Evolutionary conservation across 2,329 filamentous ascomycete genomes (phyloP), one percentile per base, ranked within the genome.

Genomic region (Chrysoporthe deuterocubensis): DNA sequence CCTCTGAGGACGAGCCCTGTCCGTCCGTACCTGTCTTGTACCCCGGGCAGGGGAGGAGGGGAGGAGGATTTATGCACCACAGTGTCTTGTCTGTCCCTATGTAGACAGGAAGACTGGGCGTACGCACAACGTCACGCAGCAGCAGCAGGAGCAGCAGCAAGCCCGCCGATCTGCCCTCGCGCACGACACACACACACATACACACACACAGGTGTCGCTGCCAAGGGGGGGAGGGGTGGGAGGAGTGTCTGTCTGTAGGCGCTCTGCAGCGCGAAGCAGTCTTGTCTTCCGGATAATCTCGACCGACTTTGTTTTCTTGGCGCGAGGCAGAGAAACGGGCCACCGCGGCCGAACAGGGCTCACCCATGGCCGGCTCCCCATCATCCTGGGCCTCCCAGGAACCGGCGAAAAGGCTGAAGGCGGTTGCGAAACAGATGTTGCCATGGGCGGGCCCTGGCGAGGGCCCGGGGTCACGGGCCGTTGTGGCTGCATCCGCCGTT

Each of bases 231-330:
- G 26, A 26, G 26, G 26, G 26, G 2, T 26, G 26, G 26, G 26
- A 26, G 26, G 26, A 26, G 26, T 26, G 26, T 26, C 26, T 26
- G 26, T 26, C 43, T 16, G 26, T 16, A 50, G 34, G 44, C 43
- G 59, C 18, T 16, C 26, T 26, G 52, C 52, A 40, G 2, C 16
- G 54, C 34, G 54, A 37, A 37, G 54, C 32, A 37, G 54, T n/a
- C 32, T 26, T 26, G 26, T 26, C 26, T 26, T 62, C 59, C 44
- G 44, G 59, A 34, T 32, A 62, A 40, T 62, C 11, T 44, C 44
- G 32, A 62, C 32, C 59, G 44, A 50, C 32, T 62, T 50, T 13
- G 7, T 48, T 37, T 18, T 18, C 59, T 50, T 62, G 59, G 59
- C 59, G 16, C 32, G 50, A 48, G 40, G 59, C 59, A 62, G 26